Conservation (phyloP, 257 asterid species). For the Phtheirospermum japonicum region DNA sequence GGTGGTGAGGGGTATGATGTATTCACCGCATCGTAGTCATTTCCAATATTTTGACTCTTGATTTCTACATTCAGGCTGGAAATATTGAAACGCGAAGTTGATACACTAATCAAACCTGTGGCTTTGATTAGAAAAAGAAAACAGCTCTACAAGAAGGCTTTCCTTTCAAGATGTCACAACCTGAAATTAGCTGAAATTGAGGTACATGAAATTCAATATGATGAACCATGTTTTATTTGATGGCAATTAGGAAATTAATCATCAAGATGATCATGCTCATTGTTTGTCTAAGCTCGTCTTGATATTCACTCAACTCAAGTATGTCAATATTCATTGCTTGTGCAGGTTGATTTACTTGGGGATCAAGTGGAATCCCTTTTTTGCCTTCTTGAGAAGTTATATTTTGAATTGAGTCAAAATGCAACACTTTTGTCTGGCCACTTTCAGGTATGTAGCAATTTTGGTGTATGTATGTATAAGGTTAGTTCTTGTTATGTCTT, state of each 20-base stretch:
- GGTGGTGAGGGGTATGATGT: too few species aligned
- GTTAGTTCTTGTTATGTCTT: too few species aligned
- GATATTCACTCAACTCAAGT: background rate
- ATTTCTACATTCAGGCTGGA: slow-evolving; percentile 46
- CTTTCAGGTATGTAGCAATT: slow-evolving; percentile 37
- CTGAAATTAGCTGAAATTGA: slow-evolving; percentile 69
- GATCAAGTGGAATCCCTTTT: slow-evolving; percentile 68
- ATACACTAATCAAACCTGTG: slow-evolving; percentile 35
- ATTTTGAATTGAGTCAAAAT: slow-evolving; percentile 41
- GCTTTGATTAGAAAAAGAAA: slow-evolving; percentile 38
- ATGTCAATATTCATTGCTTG: background rate
- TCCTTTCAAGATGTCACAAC: slow-evolving; percentile 59
- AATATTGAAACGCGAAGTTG: slow-evolving; percentile 39
- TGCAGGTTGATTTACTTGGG: slow-evolving; percentile 80
- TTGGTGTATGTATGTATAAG: too few species aligned
- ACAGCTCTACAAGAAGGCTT: slow-evolving; percentile 61
- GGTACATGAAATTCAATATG: slow-evolving; percentile 36
- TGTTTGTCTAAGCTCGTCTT: background rate
- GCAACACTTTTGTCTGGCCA: slow-evolving; percentile 42
- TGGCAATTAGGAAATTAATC: too few species aligned
- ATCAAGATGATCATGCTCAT: too few species aligned
- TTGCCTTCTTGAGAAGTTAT: slow-evolving; percentile 51
- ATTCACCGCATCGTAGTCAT: too few species aligned
- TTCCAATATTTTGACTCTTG: background rate
- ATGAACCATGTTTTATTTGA: background rate